Conservation (phyloP, 164 flowering plant genomes). For the Magnolia changhungtana region DNA sequence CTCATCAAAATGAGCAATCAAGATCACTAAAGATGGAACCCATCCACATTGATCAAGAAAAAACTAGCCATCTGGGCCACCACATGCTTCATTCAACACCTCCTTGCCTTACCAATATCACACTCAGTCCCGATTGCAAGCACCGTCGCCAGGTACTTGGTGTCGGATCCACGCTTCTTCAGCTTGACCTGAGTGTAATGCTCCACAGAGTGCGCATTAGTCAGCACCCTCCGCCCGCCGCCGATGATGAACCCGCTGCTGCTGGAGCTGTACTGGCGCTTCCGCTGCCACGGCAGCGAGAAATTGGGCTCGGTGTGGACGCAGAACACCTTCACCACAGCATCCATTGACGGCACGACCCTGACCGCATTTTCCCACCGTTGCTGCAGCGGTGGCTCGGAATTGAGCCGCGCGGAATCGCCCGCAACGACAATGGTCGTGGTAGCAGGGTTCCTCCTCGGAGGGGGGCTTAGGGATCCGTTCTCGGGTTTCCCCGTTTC, state of each 20-base stretch:
- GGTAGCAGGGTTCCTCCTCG: constrained; percentile 12
- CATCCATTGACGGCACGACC: constrained; percentile 82
- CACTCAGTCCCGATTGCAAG: constrained; percentile 95
- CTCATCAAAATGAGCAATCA: too few species aligned
- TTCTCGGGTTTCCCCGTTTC: constrained; percentile 1
- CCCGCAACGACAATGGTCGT: constrained; percentile 3
- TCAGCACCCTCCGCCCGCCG: constrained; percentile 74
- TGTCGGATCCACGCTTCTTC: constrained; percentile 94
- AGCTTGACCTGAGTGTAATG: constrained; percentile 96
- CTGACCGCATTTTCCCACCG: constrained; percentile 32
- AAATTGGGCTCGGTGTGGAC: constrained; percentile 95
- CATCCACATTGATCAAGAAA: too few species aligned
- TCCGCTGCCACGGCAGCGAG: constrained; percentile 98
- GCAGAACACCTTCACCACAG: constrained; percentile 98
- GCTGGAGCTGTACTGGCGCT: constrained; percentile 87
- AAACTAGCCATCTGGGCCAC: background rate
- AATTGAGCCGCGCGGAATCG: constrained; percentile 5
- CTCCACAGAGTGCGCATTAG: constrained; percentile 98
- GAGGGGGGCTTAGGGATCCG: constrained; percentile 4
- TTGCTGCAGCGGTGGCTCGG: constrained; percentile 10
- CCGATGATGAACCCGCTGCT: constrained; percentile 86
- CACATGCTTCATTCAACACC: background rate
- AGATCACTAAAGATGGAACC: too few species aligned
- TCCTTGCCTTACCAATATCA: constrained; percentile 61
- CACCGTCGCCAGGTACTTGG: constrained; percentile 88